phyloP scores from a whole-genome alignment of 257 asterid genomes.

The Salvia miltiorrhiza region DNA sequence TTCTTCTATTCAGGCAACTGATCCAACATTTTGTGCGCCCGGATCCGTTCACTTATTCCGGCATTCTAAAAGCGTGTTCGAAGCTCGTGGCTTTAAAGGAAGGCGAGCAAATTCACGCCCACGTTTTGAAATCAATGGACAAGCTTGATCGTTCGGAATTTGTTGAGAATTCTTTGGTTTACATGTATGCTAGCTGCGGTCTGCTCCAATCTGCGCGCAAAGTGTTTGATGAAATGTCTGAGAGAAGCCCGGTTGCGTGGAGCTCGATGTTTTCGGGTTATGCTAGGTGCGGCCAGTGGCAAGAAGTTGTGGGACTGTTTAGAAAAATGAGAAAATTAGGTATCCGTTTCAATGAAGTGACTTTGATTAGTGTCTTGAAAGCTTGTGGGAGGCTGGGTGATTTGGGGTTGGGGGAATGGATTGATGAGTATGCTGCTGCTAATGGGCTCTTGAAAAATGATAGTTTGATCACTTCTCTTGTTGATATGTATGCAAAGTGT shows the following conservation, averaged over 20 bases:
- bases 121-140: conserved; percentile 19
- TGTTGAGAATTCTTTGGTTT: conserved; percentile 39
- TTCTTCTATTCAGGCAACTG: conserved; percentile 40
- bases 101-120: conserved; percentile 48
- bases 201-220: conserved; percentile 24
- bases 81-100: conserved; percentile 29
- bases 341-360: conserved; percentile 25
- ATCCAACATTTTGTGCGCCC: conserved; percentile 29
- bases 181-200: conserved; percentile 40
- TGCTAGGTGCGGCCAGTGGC: conserved; percentile 29
- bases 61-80: conserved; percentile 42
- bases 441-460: conserved; percentile 29
- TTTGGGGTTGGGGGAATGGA: conserved; percentile 44
- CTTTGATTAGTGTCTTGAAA: conserved; percentile 34
- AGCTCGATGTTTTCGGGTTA: conserved; percentile 46
- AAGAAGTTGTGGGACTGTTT: conserved; percentile 35
- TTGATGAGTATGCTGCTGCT: conserved; percentile 25
- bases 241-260: conserved; percentile 34
- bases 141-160: conserved; percentile 16
- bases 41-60: conserved; percentile 34
- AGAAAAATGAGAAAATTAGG: conserved; percentile 23
- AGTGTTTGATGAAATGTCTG: conserved; percentile 39
- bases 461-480: conserved; percentile 36
- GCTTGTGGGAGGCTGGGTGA: conserved; percentile 49
- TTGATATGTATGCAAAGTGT: conserved; percentile 47